Conservation (phyloP, 2,329 filamentous ascomycete species). For the Trichoderma sp. region DNA sequence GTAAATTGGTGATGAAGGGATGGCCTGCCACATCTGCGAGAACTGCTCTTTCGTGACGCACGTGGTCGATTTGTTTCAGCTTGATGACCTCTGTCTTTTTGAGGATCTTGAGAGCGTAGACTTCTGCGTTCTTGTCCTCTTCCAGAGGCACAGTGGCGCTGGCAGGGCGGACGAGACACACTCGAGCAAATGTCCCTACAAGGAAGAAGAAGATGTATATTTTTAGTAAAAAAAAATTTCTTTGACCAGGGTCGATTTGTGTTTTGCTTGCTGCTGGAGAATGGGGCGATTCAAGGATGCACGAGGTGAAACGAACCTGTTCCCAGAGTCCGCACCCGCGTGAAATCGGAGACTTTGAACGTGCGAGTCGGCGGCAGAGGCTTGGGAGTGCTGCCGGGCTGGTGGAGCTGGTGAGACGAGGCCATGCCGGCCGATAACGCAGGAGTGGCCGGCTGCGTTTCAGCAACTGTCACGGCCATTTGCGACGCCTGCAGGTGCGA, state of each 20-base stretch:
- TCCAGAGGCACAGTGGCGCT: conserved; percentile 46
- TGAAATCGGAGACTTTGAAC: conserved; percentile 59
- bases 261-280: conserved; percentile 9
- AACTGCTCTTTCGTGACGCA: conserved; percentile 78
- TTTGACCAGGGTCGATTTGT: background rate
- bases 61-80: conserved; percentile 84
- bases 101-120: conserved; percentile 82
- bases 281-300: conserved; percentile 6
- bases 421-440: conserved; percentile 23
- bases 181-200: conserved; percentile 75
- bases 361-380: conserved; percentile 35
- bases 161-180: conserved; percentile 72
- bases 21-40: conserved; percentile 76
- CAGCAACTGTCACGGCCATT: conserved; percentile 30
- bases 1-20: conserved; percentile 79
- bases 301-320: conserved; percentile 57
- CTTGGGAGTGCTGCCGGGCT: conserved; percentile 18
- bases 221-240: background rate
- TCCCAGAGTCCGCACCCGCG: conserved; percentile 72
- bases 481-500: background rate
- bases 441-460: conserved; percentile 20
- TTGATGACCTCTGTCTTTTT: conserved; percentile 74
- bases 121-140: conserved; percentile 45
- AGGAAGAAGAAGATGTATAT: background rate
- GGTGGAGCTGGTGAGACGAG: conserved; percentile 18